Base-by-base conservation (phyloP, 225 moss, liverwort and hornwort genomes). In the Pseudisothecium myosuroides region DNA sequence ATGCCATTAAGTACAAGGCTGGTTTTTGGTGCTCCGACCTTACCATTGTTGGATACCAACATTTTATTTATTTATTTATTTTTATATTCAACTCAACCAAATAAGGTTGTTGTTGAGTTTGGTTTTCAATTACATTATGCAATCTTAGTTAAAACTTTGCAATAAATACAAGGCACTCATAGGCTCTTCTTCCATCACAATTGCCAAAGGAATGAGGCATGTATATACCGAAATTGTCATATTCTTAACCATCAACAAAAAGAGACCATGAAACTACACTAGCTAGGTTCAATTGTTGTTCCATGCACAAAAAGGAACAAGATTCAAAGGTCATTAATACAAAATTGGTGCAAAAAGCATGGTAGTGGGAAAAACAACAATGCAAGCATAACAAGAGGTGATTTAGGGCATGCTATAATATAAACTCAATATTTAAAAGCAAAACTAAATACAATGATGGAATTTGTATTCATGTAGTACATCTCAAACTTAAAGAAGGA, bases 201-300 rank as follows among this genome's bases (percentile, higher is more conserved):
- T 5, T 68, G 4, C 1, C 2, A 0, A 7, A 4, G 5, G 23
- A 13, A 11, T 1, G 5, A 7, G 2, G 23, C 22, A 69, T 2
- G 4, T 14, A 69, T 14, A 4, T 68, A 22, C 36, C 10, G 19
- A 65, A 23, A 69, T 69, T 24, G 13, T 7, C 4, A n/a, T 13
- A 69, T 13, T 39, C 37, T 39, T 69, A 39, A 69, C 23, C 69
- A 23, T 39, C 12, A 67, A 20, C 11, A 22, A 39, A 23, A 39
- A 68, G 49, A 13, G 20, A 12, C 21, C 6, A 21, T 37, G 6
- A 21, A 67, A 21, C 0, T 39, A 1, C 4, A 23, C 8, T 23
- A n/a, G 13, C 8, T 23, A n/a, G 13, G 14, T 14, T 39, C 1
- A 39, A 2, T 12, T 50, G 12, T 69, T 69, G 39, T 39, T 39